phyloP scores from a whole-genome alignment of 306 rosid species.

The Dalbergia cultrata region DNA sequence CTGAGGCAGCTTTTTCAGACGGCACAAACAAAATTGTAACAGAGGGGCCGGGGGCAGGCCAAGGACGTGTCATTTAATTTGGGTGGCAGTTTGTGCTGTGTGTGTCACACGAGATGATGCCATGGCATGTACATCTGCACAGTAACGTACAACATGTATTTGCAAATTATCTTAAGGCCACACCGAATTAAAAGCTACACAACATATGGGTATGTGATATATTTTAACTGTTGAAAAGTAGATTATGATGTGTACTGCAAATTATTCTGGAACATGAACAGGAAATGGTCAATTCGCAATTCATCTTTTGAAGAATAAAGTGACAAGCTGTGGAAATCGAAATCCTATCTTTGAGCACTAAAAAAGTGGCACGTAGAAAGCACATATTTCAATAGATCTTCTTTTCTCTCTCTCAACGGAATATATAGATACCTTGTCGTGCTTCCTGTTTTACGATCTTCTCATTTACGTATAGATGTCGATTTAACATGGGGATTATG shows the following conservation, averaged over 20 bases:
- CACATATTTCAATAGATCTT: slow-evolving; percentile 43
- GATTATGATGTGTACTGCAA: neutral
- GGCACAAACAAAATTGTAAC: slow-evolving; percentile 57
- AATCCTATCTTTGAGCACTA: slow-evolving; percentile 54
- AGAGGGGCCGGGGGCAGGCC: slow-evolving; percentile 8
- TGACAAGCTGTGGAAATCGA: slow-evolving; percentile 34
- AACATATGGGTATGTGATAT: too few species aligned
- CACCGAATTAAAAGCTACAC: neutral
- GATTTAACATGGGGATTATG: neutral
- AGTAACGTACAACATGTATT: neutral
- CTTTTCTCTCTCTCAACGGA: slow-evolving; percentile 23
- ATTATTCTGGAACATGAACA: slow-evolving; percentile 39
- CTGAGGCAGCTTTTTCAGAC: slow-evolving; percentile 52
- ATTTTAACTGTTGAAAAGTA: neutral
- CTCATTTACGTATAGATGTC: neutral
- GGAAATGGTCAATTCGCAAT: slow-evolving; percentile 46
- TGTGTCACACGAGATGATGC: slow-evolving; percentile 24
- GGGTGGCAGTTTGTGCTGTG: slow-evolving; percentile 12
- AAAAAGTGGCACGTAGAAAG: slow-evolving; percentile 56
- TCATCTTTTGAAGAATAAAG: slow-evolving; percentile 57
- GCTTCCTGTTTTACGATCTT: slow-evolving; percentile 16
- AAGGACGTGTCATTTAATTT: slow-evolving; percentile 33
- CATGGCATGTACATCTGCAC: too few species aligned
- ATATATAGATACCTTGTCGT: neutral
- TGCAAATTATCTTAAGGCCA: slow-evolving; percentile 25